phyloP scores from a whole-genome alignment of 2,329 filamentous ascomycete species.

The Mycogone perniciosa region DNA sequence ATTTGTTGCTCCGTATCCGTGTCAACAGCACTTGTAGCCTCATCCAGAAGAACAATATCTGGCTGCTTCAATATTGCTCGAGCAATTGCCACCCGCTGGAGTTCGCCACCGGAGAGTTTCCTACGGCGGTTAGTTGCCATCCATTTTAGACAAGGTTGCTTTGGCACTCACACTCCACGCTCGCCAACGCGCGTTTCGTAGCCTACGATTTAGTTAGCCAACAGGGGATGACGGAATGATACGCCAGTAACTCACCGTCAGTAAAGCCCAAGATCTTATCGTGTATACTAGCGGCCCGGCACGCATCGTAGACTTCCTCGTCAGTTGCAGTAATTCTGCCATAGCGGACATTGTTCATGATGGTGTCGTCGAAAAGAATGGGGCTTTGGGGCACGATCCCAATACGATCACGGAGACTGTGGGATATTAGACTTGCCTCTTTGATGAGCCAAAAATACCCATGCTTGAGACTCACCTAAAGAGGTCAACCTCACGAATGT shows the following conservation, averaged over 20 bases:
- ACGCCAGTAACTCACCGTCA: slow-evolving; percentile 30
- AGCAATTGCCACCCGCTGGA: slow-evolving; percentile 62
- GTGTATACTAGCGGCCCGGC: slow-evolving; percentile 50
- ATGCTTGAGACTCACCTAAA: slow-evolving; percentile 30
- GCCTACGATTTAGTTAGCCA: slow-evolving; percentile 24
- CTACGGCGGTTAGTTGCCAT: slow-evolving; percentile 26
- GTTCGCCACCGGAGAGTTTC: slow-evolving; percentile 60
- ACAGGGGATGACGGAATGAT: background rate
- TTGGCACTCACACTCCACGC: slow-evolving; percentile 38
- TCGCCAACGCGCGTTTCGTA: slow-evolving; percentile 47
- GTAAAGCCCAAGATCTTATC: slow-evolving; percentile 51
- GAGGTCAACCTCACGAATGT: slow-evolving; percentile 48
- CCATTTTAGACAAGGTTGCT: background rate
- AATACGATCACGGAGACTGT: slow-evolving; percentile 46
- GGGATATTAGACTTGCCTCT: slow-evolving; percentile 17
- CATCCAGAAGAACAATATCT: slow-evolving; percentile 70
- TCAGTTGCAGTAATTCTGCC: slow-evolving; percentile 48
- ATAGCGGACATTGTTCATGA: slow-evolving; percentile 55
- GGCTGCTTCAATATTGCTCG: slow-evolving; percentile 68
- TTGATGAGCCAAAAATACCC: background rate
- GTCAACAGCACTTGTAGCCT: slow-evolving; percentile 72
- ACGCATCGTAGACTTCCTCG: slow-evolving; percentile 49
- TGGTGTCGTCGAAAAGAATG: slow-evolving; percentile 51
- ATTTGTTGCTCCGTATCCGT: slow-evolving; percentile 63
- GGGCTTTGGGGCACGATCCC: slow-evolving; percentile 52